Conservation (phyloP, 2,329 filamentous ascomycete species). For the Fusarium fracticaudum region DNA sequence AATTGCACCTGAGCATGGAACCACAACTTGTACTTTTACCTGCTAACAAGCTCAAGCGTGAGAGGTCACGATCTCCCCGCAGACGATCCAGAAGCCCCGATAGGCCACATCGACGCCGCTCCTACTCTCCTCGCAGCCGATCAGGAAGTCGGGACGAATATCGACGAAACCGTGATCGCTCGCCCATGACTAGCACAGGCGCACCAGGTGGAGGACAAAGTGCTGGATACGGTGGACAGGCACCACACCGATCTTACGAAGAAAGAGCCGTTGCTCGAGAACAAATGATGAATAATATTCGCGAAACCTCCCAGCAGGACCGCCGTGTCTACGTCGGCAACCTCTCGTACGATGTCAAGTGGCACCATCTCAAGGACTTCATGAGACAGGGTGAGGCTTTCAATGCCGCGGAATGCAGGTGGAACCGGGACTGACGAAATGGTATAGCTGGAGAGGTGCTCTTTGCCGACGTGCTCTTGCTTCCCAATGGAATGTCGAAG, state of each 20-base stretch:
- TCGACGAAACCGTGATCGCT: conserved; percentile 78
- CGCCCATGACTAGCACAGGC: conserved; percentile 83
- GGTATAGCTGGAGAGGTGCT: conserved; percentile 93
- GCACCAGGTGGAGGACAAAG: conserved; percentile 75
- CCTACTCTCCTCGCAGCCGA: conserved; percentile 81
- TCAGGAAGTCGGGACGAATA: conserved; percentile 80
- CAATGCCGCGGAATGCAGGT: conserved; percentile 39
- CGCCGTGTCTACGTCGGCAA: conserved; percentile 99
- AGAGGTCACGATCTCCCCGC: conserved; percentile 82
- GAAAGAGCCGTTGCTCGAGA: conserved; percentile 86
- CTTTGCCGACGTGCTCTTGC: conserved; percentile 98
- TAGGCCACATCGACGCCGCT: conserved; percentile 74
- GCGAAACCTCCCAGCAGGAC: conserved; percentile 97
- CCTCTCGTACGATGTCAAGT: conserved; percentile 99
- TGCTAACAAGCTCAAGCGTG: conserved; percentile 68
- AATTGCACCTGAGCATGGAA: conserved; percentile 31
- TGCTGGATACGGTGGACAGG: conserved; percentile 68
- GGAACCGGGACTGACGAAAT: conserved; percentile 52
- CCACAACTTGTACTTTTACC: conserved; percentile 4
- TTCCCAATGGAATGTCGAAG: conserved; percentile 99
- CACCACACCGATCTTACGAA: conserved; percentile 80
- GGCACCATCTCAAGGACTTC: conserved; percentile 99
- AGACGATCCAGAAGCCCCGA: conserved; percentile 87
- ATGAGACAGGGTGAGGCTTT: conserved; percentile 93
- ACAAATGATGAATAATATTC: conserved; percentile 94